Evolutionary conservation across 352 stramenopile species (phyloP).

Genomic region (Globisporangium rhizosaccharum): DNA sequence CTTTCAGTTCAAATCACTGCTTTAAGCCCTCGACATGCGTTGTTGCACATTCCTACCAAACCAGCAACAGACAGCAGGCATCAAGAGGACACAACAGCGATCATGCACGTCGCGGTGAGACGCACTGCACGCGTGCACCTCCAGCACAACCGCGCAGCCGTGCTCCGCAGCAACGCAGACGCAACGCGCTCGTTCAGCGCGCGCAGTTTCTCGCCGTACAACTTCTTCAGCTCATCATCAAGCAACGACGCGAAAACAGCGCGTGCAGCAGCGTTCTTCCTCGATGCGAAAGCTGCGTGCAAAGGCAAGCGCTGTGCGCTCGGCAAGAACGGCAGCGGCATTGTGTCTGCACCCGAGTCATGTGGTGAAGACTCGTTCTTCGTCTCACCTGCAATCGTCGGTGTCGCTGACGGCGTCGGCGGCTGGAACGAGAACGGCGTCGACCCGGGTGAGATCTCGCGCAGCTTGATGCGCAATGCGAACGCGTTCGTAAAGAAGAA

Average conservation of each 20-base stretch:
- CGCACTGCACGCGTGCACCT: constrained; percentile 2
- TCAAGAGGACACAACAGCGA: background rate
- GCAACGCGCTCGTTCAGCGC: constrained; percentile 14
- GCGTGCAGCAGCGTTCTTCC: constrained; percentile 47
- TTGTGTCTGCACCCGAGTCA: constrained; percentile 35
- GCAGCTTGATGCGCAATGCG: constrained; percentile 69
- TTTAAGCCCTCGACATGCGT: background rate
- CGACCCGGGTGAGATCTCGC: constrained; percentile 70
- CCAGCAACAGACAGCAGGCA: background rate
- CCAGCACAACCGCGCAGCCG: constrained; percentile 2
- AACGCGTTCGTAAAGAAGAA: constrained; percentile 37
- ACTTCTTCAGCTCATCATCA: constrained; percentile 10
- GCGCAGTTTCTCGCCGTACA: constrained; percentile 11
- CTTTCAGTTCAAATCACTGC: background rate
- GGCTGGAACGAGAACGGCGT: constrained; percentile 83
- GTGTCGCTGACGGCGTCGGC: constrained; percentile 68
- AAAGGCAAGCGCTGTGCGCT: constrained; percentile 63
- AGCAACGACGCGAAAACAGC: constrained; percentile 7
- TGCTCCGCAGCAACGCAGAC: constrained; percentile 10
- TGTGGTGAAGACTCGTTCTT: constrained; percentile 82
- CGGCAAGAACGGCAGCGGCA: constrained; percentile 37
- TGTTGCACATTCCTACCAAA: background rate
- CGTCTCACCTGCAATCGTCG: constrained; percentile 50
- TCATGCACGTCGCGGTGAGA: constrained; percentile 23
- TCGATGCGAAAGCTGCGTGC: constrained; percentile 66